These are phyloP conservation scores for Saccharomycopsis sp. DNA, from an alignment of 805 yeast genomes.

Conservation along the genomic window DNA sequence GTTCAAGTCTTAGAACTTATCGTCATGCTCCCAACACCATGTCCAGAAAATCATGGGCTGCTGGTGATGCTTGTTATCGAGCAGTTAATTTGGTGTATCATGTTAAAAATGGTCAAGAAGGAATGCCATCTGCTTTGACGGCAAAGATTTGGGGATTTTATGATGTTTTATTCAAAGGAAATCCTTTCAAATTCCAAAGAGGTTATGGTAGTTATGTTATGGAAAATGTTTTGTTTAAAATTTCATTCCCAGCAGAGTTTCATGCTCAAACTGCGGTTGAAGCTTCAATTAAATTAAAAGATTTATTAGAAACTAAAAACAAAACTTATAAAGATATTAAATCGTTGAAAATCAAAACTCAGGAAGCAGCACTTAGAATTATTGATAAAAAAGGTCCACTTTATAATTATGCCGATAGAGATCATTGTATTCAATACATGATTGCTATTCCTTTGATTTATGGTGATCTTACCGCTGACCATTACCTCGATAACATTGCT, in stretches of 20 bases:
- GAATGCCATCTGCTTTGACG: slow-evolving; percentile 46
- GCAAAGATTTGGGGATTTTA: slow-evolving; percentile 56
- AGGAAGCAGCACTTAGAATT: slow-evolving; percentile 51
- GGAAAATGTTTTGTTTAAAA: slow-evolving; percentile 53
- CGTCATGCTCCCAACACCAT: slow-evolving; percentile 58
- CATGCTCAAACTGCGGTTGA: slow-evolving; percentile 60
- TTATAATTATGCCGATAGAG: slow-evolving; percentile 55
- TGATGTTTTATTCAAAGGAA: slow-evolving; percentile 46
- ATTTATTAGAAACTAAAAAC: slow-evolving; percentile 29
- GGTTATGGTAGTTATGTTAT: slow-evolving; percentile 46
- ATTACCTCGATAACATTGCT: slow-evolving; percentile 42
- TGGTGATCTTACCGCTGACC: slow-evolving; percentile 49
- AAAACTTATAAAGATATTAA: slow-evolving; percentile 38
- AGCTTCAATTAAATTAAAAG: slow-evolving; percentile 38
- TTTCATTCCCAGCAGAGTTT: slow-evolving; percentile 56
- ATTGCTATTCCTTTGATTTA: slow-evolving; percentile 44
- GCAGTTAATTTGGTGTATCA: slow-evolving; percentile 46
- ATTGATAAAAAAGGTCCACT: slow-evolving; percentile 51
- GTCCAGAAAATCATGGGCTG: slow-evolving; percentile 58
- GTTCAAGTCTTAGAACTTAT: slow-evolving; percentile 47
- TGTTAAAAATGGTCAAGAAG: slow-evolving; percentile 38
- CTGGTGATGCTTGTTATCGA: slow-evolving; percentile 51
- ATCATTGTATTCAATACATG: slow-evolving; percentile 58
- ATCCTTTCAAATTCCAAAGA: slow-evolving; percentile 44
- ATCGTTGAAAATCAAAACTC: slow-evolving; percentile 41